phyloP scores from a whole-genome alignment of 2,329 filamentous ascomycete species.

The Colletotrichum spinosum region DNA sequence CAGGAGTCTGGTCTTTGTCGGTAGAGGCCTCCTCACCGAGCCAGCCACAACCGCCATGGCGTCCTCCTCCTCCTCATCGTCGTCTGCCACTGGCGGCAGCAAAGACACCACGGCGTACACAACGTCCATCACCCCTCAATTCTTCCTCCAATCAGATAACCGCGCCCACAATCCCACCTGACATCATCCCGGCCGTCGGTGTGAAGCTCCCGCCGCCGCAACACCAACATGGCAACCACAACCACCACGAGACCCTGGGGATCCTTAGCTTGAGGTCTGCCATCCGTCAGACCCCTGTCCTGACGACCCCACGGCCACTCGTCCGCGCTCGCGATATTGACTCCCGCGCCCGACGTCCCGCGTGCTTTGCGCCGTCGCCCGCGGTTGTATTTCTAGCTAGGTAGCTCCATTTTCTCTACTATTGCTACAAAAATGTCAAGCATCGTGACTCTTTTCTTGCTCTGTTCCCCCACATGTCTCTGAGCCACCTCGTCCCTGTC shows the following conservation, averaged over 20 bases:
- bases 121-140: conserved; percentile 32
- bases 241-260: too few species aligned
- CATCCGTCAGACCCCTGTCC: background rate
- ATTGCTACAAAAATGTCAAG: background rate
- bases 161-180: conserved; percentile 21
- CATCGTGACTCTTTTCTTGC: background rate
- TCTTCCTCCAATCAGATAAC: conserved; percentile 37
- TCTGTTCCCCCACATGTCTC: background rate
- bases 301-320: conserved; percentile 10
- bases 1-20: too few species aligned
- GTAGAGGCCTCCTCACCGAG: too few species aligned
- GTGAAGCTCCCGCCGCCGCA: conserved; percentile 19
- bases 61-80: too few species aligned
- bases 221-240: background rate
- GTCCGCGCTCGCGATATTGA: background rate
- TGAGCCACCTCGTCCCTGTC: conserved; percentile 19
- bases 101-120: background rate
- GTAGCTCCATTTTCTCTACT: conserved; percentile 15
- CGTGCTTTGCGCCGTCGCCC: conserved; percentile 9
- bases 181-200: conserved; percentile 38
- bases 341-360: conserved; percentile 17
- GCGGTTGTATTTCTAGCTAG: conserved; percentile 25
- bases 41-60: too few species aligned
- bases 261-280: too few species aligned
- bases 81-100: background rate